phyloP scores from a whole-genome alignment of 129 eudicot genomes.

The Gnaphalium uliginosum region DNA sequence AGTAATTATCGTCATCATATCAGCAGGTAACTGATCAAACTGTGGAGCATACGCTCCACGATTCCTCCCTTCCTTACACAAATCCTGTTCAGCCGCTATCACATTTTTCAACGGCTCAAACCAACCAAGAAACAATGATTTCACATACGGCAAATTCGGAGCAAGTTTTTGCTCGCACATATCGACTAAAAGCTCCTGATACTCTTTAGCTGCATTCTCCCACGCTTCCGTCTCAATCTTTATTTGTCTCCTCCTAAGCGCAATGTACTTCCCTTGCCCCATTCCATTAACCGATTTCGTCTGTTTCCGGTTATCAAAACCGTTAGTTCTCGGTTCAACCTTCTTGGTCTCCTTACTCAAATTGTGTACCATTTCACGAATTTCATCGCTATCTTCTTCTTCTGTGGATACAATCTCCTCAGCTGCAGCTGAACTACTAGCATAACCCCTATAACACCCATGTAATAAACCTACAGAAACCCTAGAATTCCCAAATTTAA shows the following conservation, averaged over 20 bases:
- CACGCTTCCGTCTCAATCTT: constrained; percentile 94
- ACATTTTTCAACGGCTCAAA: constrained; percentile 88
- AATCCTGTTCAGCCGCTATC: constrained; percentile 74
- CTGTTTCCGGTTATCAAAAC: constrained; percentile 26
- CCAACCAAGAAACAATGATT: constrained; percentile 96
- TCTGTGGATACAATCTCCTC: constrained; percentile 67
- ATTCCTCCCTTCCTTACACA: constrained; percentile 61
- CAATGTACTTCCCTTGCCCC: constrained; percentile 54
- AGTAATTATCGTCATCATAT: constrained; percentile 91
- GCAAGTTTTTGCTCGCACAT: constrained; percentile 97
- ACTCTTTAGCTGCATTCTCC: constrained; percentile 85
- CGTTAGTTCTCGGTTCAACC: constrained; percentile 7
- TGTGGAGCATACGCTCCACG: constrained; percentile 56
- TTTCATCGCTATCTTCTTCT: constrained; percentile 72
- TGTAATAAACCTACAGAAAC: constrained; percentile 15
- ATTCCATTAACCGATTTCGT: constrained; percentile 54
- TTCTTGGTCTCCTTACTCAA: constrained; percentile 40
- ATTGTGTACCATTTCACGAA: constrained; percentile 57
- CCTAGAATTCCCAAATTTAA: constrained; percentile 17
- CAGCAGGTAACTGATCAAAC: constrained; percentile 85
- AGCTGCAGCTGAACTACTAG: constrained; percentile 49
- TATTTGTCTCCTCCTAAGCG: constrained; percentile 63
- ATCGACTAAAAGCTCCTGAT: constrained; percentile 81
- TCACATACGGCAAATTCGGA: constrained; percentile 93
- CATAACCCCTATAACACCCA: constrained; percentile 38